A percentile compares a stretch with the other conserved stretches of the same genome.
Evolutionary conservation across 495 filamentous ascomycete genomes (phyloP).

Genomic region (Daldinia vernicosa): DNA sequence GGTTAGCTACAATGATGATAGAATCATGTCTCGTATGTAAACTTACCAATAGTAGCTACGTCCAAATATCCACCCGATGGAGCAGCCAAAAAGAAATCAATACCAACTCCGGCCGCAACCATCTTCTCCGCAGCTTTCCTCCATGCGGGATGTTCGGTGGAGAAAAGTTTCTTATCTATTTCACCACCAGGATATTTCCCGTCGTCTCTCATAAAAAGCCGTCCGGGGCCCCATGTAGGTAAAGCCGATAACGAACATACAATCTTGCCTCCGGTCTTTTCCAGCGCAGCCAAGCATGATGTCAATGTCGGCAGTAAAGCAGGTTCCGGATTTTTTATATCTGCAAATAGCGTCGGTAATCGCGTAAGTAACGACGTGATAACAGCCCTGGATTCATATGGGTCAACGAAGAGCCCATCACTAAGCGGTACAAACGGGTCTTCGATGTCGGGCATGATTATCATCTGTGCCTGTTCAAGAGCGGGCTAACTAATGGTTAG

Average conservation of each 20-base stretch:
- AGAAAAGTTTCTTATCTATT: conserved; percentile 89
- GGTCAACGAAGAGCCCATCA: conserved; percentile 94
- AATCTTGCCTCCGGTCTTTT: conserved; percentile 90
- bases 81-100: conserved; percentile 93
- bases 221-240: conserved; percentile 89
- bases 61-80: conserved; percentile 91
- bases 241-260: conserved; percentile 84
- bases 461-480: conserved; percentile 92
- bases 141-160: conserved; percentile 87
- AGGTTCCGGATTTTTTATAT: conserved; percentile 87
- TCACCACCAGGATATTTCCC: conserved; percentile 86
- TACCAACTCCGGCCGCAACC: conserved; percentile 86
- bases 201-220: conserved; percentile 85
- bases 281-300: conserved; percentile 80
- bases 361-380: conserved; percentile 84
- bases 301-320: conserved; percentile 85
- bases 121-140: conserved; percentile 84
- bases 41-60: conserved; percentile 89
- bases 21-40: neutral
- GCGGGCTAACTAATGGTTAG: conserved; percentile 60
- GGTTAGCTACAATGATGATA: conserved; percentile 31
- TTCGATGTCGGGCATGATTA: conserved; percentile 97
- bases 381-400: conserved; percentile 86
- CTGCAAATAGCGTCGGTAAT: conserved; percentile 84
- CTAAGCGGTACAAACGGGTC: conserved; percentile 95